Conservation (phyloP, 2,329 filamentous ascomycete species). For the Raffaelea ambrosiae region DNA sequence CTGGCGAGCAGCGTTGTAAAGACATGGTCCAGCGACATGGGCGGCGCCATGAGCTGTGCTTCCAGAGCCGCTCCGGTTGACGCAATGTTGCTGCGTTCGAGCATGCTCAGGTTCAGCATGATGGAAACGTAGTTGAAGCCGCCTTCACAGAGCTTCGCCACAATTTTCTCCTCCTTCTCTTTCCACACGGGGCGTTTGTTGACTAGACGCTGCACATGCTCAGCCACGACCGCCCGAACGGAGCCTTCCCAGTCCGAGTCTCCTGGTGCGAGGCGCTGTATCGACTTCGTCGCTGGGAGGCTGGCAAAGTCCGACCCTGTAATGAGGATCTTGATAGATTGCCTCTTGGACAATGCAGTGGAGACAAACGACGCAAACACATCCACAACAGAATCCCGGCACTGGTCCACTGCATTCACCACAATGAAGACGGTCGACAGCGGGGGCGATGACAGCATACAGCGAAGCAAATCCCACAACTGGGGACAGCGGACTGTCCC, state of each 20-base stretch:
- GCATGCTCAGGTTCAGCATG: constrained; percentile 2
- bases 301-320: too few relatives aligned
- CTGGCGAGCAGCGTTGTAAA: not conserved
- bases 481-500: not conserved
- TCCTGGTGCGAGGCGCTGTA: not conserved
- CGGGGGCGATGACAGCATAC: not conserved
- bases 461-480: not conserved
- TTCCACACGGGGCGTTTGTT: constrained; percentile 1
- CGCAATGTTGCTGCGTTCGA: constrained; percentile 2
- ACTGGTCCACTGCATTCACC: constrained; percentile 4
- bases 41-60: not conserved
- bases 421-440: constrained; percentile 1
- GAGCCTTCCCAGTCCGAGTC: not conserved
- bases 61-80: constrained; percentile 1
- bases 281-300: not conserved
- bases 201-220: not conserved
- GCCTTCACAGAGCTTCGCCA: not conserved
- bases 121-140: not conserved
- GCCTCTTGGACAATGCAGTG: not conserved
- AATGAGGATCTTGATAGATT: too few relatives aligned
- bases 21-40: not conserved
- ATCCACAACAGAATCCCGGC: not conserved
- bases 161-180: not conserved
- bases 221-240: not conserved
- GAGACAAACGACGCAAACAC: not conserved